These are phyloP conservation scores for Epichloe scottii DNA, from an alignment of 2,329 filamentous ascomycete species.

Conservation along the genomic window DNA sequence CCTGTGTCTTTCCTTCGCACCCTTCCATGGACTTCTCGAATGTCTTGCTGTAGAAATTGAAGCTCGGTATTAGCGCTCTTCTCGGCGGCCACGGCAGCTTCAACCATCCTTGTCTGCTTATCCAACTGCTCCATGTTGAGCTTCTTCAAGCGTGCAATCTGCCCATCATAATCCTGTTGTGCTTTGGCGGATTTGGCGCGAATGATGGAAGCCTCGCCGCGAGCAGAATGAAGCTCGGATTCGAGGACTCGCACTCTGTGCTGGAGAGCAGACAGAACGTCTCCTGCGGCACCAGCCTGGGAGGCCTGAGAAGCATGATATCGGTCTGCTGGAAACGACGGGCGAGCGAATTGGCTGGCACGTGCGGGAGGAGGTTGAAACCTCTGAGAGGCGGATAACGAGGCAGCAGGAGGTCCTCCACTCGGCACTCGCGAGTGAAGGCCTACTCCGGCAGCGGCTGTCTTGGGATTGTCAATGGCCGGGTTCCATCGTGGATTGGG, in stretches of 20 bases:
- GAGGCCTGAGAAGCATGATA: constrained; percentile 13
- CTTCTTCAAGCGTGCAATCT: constrained; percentile 49
- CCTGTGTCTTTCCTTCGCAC: constrained; percentile 33
- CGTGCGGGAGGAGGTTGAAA: constrained; percentile 18
- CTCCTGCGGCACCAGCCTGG: constrained; percentile 15
- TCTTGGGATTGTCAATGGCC: constrained; percentile 14
- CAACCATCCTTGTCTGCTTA: constrained; percentile 50
- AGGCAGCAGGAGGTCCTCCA: constrained; percentile 10
- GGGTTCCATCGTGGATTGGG: constrained; percentile 29
- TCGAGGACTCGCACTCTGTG: constrained; percentile 40
- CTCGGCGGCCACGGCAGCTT: constrained; percentile 51
- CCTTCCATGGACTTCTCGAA: constrained; percentile 44
- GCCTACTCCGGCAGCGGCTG: constrained; percentile 8
- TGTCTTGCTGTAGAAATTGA: constrained; percentile 60
- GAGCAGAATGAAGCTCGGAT: constrained; percentile 46
- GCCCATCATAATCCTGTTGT: constrained; percentile 48
- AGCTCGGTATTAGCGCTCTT: constrained; percentile 56
- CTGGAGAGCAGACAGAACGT: constrained; percentile 34
- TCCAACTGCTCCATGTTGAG: constrained; percentile 50
- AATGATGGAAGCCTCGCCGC: constrained; percentile 65
- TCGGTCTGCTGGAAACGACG: constrained; percentile 16
- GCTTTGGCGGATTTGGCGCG: constrained; percentile 54
- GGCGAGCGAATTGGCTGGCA: constrained; percentile 30
- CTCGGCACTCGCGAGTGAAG: constrained; percentile 9
- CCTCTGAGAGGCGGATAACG: constrained; percentile 17